Percentiles rank a stretch among this genome's conserved stretches.
Conservation (phyloP, 2,329 filamentous ascomycete species). For the Dactylella cylindrospora region DNA sequence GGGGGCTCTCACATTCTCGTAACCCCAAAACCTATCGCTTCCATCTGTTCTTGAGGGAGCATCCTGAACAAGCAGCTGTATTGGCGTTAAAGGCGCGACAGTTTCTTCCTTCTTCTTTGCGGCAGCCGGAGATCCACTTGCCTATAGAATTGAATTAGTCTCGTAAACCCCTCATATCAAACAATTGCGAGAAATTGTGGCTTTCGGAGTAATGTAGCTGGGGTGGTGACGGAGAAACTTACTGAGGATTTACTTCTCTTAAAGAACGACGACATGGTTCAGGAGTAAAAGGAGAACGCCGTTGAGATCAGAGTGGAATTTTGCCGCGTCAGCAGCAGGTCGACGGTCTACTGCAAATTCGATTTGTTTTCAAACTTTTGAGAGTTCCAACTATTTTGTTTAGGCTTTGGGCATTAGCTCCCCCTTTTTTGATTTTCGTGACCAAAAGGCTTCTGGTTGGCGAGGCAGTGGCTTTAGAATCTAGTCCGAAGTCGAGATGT, state of each 20-base stretch:
- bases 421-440: no score
- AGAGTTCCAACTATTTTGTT: no score
- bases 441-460: background rate
- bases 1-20: slow-evolving; percentile 78
- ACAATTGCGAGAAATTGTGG: slow-evolving; percentile 3
- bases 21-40: slow-evolving; percentile 96
- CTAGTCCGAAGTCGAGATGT: no score
- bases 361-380: no score
- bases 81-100: slow-evolving; percentile 35
- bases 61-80: slow-evolving; percentile 73
- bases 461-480: background rate
- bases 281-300: slow-evolving; percentile 10
- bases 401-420: no score
- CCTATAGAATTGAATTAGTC: slow-evolving; percentile 8
- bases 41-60: slow-evolving; percentile 81
- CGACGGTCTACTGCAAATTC: slow-evolving; percentile 28
- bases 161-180: background rate
- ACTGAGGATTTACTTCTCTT: slow-evolving; percentile 41
- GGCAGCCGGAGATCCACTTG: slow-evolving; percentile 32
- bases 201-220: background rate
- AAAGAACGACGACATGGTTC: slow-evolving; percentile 34
- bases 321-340: slow-evolving; percentile 37
- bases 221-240: slow-evolving; percentile 6
- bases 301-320: slow-evolving; percentile 26
- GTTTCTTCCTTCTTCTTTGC: slow-evolving; percentile 40